Conservation (phyloP, 345 rosid genomes). For the Eucalyptus pauciflora region DNA sequence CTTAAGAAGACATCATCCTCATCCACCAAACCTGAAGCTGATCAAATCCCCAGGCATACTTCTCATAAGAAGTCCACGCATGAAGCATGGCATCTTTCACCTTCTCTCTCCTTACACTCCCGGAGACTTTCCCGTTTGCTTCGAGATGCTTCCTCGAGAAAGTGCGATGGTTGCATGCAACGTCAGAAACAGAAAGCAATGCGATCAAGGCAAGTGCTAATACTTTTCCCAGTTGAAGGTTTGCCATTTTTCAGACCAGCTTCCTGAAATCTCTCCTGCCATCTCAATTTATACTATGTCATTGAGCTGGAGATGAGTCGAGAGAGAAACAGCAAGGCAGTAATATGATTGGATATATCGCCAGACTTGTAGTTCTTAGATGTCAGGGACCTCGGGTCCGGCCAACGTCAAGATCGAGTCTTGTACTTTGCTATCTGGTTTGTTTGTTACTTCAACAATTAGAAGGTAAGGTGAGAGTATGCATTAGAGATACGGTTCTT, state of each 20-base stretch:
- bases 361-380: not conserved
- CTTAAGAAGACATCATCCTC: not conserved
- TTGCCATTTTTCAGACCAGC: not conserved
- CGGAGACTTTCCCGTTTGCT: not conserved
- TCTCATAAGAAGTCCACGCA: slow-evolving; percentile 44
- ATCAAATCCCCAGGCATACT: slow-evolving; percentile 42
- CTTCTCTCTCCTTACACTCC: slow-evolving; percentile 14
- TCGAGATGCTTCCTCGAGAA: not conserved
- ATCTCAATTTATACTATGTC: not conserved
- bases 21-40: slow-evolving; percentile 25
- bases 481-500: not conserved
- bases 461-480: not conserved
- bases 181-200: not conserved
- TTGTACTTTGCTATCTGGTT: not conserved
- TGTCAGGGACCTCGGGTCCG: not conserved
- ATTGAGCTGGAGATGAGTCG: not conserved
- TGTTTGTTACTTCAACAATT: not conserved
- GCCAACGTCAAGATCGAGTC: not conserved
- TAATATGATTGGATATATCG: not conserved
- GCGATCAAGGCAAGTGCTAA: not conserved
- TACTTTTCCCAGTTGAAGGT: not conserved
- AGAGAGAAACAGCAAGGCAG: not conserved
- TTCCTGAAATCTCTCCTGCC: not conserved
- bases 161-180: not conserved
- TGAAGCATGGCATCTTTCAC: slow-evolving; percentile 42